Evolutionary conservation across 1,284 basidiomycete genomes (phyloP), one percentile per base, ranked within the genome.

Genomic region (Ceratobasidium sp.): DNA sequence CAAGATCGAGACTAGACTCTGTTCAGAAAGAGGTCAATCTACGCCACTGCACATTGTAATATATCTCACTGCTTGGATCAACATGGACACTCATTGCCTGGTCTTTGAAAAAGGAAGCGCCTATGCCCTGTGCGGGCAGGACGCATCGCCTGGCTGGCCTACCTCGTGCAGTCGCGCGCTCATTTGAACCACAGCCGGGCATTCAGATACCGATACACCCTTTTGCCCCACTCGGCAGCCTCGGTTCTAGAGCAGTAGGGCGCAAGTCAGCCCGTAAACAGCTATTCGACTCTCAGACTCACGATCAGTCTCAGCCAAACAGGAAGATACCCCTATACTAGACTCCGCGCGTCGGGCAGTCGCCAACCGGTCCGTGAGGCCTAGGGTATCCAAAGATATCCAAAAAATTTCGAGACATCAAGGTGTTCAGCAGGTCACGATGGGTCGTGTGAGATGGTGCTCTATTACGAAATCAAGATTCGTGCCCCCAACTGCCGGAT

Each of bases 1-100:
- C n/a, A 54, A 23, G 53, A 54, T 54, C n/a, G 53, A 18, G 53
- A 54, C 53, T 54, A 54, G 53, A 4, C 30, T 54, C 28, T 54
- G 14, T n/a, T 33, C n/a, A 51, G 49, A n/a, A 51, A 12, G 4
- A 51, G 16, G 23, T 54, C 14, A 54, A 54, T 33, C n/a, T 4
- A 54, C 53, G 53, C 53, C 53, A 54, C 53, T 9, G 3, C 53
- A 33, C 28, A 33, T 54, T 33, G 16, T 33, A 33, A 33, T 30
- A 30, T 30, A 4, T 2, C 14, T 54, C 28, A 16, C 18, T n/a
- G 49, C 11, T 5, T 14, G 25, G 53, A 33, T 33, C 53, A 38
- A 9, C 11, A 38, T 38, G 36, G 28, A 18, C 23, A 4, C 3
- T 9, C 18, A 8, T 54, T 49, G 48, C 48, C 49, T 25, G 25